Evolutionary conservation across 805 yeast genomes (phyloP).

Genomic region (Saccharomycopsis lassenensis): DNA sequence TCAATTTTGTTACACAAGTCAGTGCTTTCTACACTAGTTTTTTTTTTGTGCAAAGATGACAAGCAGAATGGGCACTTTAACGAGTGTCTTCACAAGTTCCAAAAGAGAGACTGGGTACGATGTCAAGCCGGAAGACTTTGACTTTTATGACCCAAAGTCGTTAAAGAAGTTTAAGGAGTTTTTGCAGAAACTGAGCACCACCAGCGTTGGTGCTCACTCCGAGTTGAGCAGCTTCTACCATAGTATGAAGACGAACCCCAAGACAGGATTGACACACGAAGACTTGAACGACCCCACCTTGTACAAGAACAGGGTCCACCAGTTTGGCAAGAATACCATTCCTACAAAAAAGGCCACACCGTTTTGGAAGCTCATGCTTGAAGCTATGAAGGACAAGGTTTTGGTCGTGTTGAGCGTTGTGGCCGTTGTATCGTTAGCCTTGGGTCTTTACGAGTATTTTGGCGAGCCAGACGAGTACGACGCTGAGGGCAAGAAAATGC

Average conservation of each 20-base stretch:
- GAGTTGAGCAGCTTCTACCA: slow-evolving; percentile 20
- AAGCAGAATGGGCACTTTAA: too few relatives aligned
- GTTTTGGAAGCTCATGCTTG: slow-evolving; percentile 57
- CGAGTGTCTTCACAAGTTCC: too few relatives aligned
- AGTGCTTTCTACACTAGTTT: too few relatives aligned
- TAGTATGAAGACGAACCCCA: slow-evolving; percentile 28
- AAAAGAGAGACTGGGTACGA: too few relatives aligned
- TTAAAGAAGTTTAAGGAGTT: too few relatives aligned
- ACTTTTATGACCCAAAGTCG: too few relatives aligned
- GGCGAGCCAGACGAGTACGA: slow-evolving; percentile 74
- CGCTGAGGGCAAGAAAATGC: slow-evolving; percentile 62
- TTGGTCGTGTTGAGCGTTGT: slow-evolving; percentile 74
- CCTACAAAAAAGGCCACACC: slow-evolving; percentile 67
- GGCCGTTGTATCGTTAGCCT: slow-evolving; percentile 77
- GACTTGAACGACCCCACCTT: slow-evolving; percentile 23
- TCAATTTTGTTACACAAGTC: too few relatives aligned
- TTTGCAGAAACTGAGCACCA: neutral
- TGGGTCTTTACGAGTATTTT: slow-evolving; percentile 87
- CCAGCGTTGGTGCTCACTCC: slow-evolving; percentile 14
- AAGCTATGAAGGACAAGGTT: slow-evolving; percentile 86
- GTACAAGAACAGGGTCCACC: slow-evolving; percentile 26
- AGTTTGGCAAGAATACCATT: slow-evolving; percentile 58
- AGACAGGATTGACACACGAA: slow-evolving; percentile 32
- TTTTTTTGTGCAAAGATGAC: too few relatives aligned
- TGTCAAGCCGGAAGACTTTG: too few relatives aligned